A percentile compares a stretch with the other conserved stretches of the same genome.
Conservation (phyloP, 345 rosid genomes). For the Isatis tinctoria region DNA sequence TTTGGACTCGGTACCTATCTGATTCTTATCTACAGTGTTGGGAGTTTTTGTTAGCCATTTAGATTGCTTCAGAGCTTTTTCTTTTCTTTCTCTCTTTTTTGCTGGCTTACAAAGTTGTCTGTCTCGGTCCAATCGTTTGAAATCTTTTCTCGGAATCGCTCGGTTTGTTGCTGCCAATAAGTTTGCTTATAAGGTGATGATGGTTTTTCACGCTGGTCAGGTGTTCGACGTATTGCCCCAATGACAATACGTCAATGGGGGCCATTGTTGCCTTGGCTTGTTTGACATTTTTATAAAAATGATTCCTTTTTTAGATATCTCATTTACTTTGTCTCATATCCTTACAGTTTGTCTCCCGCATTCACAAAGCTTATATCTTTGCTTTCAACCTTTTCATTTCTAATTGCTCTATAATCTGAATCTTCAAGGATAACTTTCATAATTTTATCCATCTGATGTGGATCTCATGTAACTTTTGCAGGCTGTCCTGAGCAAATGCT, state of each 20-base stretch:
- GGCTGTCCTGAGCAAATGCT: neutral
- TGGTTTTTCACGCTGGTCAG: too few species aligned
- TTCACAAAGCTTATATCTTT: neutral
- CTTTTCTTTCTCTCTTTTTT: too few species aligned
- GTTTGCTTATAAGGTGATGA: neutral
- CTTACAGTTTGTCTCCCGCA: neutral
- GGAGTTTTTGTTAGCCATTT: too few species aligned
- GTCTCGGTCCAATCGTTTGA: too few species aligned
- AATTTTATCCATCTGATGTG: slow-evolving; percentile 1
- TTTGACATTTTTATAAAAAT: neutral
- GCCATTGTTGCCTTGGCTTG: neutral
- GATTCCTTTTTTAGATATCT: neutral
- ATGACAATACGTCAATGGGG: too few species aligned
- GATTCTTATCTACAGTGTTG: too few species aligned
- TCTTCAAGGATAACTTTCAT: neutral
- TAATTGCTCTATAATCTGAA: neutral
- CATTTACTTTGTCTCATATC: neutral
- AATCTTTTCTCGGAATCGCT: too few species aligned
- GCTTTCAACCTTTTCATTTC: neutral
- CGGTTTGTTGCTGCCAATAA: neutral
- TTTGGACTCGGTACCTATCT: too few species aligned
- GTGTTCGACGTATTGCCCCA: slow-evolving; percentile 22
- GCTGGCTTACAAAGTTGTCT: too few species aligned
- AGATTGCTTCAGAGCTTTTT: too few species aligned
- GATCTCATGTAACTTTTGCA: slow-evolving; percentile 8